These are phyloP conservation scores for Erysimum cheiranthoides DNA, from an alignment of 345 rosid species.

Conservation along the genomic window DNA sequence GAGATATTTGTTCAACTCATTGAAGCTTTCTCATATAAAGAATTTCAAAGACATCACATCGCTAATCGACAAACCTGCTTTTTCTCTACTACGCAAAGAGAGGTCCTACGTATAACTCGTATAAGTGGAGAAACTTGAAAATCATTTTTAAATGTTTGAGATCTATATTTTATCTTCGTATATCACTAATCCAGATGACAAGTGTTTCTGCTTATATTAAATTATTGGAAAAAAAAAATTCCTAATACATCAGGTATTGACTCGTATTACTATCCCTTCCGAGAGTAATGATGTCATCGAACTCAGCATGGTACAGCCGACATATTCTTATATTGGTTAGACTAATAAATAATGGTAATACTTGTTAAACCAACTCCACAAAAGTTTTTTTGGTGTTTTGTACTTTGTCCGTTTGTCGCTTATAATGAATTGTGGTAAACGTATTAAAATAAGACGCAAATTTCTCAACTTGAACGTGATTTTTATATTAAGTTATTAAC, in stretches of 20 bases:
- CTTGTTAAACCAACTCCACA: background rate
- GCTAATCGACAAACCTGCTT: background rate
- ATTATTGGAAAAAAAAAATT: background rate
- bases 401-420: too few relatives aligned
- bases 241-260: background rate
- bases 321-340: background rate
- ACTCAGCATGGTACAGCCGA: too few relatives aligned
- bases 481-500: too few relatives aligned
- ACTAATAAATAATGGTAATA: background rate
- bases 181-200: background rate
- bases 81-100: background rate
- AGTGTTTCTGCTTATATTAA: background rate
- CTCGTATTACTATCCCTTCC: background rate
- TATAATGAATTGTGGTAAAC: too few relatives aligned
- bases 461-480: too few relatives aligned
- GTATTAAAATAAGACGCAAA: too few relatives aligned
- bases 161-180: background rate
- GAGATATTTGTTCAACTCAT: background rate
- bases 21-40: conserved; percentile 1
- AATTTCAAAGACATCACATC: background rate
- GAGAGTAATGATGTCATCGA: background rate
- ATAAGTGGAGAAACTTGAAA: background rate
- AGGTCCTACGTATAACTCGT: background rate
- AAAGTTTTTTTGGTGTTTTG: background rate
- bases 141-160: background rate